phyloP scores from a whole-genome alignment of 176 grass and related monocot species.

The Coix lacrymajobi region DNA sequence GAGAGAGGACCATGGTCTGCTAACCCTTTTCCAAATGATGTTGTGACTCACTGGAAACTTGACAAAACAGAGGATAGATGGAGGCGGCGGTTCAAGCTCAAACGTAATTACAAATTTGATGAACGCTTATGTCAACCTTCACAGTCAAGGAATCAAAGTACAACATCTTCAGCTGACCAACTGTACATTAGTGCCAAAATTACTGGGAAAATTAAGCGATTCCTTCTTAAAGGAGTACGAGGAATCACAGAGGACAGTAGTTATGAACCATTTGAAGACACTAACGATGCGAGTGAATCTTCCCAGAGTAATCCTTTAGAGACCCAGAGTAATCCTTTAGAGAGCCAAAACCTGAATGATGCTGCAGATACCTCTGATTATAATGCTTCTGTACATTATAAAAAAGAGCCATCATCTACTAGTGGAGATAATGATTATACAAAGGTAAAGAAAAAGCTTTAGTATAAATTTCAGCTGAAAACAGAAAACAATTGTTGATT shows the following conservation, averaged over 20 bases:
- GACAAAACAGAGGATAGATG: conserved; percentile 96
- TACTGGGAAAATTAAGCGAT: conserved; percentile 79
- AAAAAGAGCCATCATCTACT: conserved; percentile 38
- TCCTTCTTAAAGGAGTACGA: conserved; percentile 74
- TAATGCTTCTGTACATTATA: conserved; percentile 48
- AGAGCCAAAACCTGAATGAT: conserved; percentile 39
- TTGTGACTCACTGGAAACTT: conserved; percentile 74
- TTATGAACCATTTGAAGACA: conserved; percentile 54
- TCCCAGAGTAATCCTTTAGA: conserved; percentile 35
- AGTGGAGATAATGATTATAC: conserved; percentile 16
- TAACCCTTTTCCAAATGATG: conserved; percentile 82
- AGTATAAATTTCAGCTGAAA: not conserved
- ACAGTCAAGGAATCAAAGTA: conserved; percentile 38
- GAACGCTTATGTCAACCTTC: conserved; percentile 71
- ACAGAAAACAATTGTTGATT: not conserved
- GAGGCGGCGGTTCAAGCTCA: conserved; percentile 82
- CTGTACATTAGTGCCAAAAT: conserved; percentile 40
- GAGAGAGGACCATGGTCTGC: conserved; percentile 95
- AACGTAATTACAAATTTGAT: conserved; percentile 95
- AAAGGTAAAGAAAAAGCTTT: conserved; percentile 33
- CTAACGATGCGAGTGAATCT: conserved; percentile 33
- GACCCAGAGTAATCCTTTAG: conserved; percentile 35
- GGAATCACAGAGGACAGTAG: conserved; percentile 73
- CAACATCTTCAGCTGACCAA: conserved; percentile 28
- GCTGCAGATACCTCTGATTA: conserved; percentile 43